Base-by-base conservation (phyloP, 371 early-diverging fungal species). In the Nematocida minor region DNA sequence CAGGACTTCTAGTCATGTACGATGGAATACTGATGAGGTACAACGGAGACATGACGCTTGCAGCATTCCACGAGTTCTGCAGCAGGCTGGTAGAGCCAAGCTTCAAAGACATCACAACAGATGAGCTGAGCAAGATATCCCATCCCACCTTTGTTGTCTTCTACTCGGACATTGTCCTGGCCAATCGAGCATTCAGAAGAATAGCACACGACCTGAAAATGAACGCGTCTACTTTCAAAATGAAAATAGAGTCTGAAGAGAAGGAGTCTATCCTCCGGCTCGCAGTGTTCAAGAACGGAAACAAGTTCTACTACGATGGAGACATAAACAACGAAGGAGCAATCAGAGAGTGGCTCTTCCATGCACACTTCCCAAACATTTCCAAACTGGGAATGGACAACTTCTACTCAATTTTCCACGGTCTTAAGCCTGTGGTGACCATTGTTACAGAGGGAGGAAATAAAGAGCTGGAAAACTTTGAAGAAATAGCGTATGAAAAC, bases 341-440 rank as follows among this genome's bases (percentile, higher is more conserved):
- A 18, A 66, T 86, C n/a, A 49, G 79, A 29, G 85, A 83, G 31
- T 86, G 87, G 87, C 81, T 86, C 38, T 86, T 84, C 69, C 83
- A 84, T 62, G 69, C 85, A 2, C 85, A 85, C 79, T 86, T 84
- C 79, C 82, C 83, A 11, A 78, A 84, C 54, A 67, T 84, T n/a
- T 84, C 85, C 41, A 82, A 67, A 57, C 78, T 86, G 7, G 68
- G 49, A 1, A 84, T 82, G 47, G 81, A 83, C n/a, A 85, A 84
- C 67, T 86, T 86, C 70, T 83, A 80, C 57, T 67, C 83, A 18
- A 79, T 86, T 46, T 86, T 86, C 79, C 84, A 85, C 69, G 87
- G 87, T 0, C 67, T 83, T 29, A 86, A 86, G 62, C 87, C 87
- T 18, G 84, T 80, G 9, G 49, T 85, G 36, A 29, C 83, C 25